phyloP scores from a whole-genome alignment of 345 rosid species.

The Fremontodendron californicum region DNA sequence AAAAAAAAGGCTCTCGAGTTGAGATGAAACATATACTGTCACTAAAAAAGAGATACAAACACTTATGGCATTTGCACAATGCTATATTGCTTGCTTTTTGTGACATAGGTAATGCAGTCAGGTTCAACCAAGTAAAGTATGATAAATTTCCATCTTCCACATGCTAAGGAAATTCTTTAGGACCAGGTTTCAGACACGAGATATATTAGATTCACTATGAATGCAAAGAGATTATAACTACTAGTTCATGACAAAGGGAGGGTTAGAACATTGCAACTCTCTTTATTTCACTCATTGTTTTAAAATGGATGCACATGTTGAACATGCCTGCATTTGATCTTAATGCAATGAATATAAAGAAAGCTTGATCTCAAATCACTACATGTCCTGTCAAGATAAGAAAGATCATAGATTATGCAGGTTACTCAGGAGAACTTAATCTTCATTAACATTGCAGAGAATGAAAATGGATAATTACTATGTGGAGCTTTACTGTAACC shows the following conservation, averaged over 20 bases:
- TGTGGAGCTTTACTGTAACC: constrained; percentile 66
- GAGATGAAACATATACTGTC: not conserved
- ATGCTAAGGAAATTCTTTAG: not conserved
- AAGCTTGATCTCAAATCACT: not conserved
- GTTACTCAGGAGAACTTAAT: not conserved
- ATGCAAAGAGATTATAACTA: not conserved
- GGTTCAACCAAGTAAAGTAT: constrained; percentile 4
- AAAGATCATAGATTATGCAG: not conserved
- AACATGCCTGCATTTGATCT: not conserved
- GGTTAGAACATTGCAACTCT: not conserved
- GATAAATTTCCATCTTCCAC: not conserved
- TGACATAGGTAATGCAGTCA: not conserved
- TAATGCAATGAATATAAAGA: not conserved
- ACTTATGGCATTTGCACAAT: not conserved
- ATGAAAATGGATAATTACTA: constrained; percentile 33
- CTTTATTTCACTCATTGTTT: not conserved
- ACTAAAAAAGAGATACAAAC: not conserved
- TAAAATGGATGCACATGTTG: not conserved
- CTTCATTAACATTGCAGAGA: not conserved
- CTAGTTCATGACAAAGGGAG: not conserved
- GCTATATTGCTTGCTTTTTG: not conserved
- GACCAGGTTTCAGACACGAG: not conserved
- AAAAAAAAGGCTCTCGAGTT: not conserved
- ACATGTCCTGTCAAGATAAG: not conserved
- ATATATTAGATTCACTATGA: not conserved